Conservation (phyloP, 139 green algal genomes). For the Yamagishiella unicocca region DNA sequence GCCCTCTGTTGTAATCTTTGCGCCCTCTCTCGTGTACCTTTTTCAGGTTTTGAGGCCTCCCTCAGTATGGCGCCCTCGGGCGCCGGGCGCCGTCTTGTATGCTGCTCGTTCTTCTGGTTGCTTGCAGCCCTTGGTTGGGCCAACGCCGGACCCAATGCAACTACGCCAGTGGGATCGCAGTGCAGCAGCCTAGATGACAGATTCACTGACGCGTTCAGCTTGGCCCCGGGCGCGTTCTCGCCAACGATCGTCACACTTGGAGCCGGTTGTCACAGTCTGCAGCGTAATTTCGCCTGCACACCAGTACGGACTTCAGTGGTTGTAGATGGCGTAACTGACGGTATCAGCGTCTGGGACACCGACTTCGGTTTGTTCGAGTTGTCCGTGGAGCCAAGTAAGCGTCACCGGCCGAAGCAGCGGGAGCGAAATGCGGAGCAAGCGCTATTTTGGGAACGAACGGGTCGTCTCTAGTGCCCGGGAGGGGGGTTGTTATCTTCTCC, state of each 20-base stretch:
- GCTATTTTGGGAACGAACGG: no score
- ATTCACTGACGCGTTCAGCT: neutral
- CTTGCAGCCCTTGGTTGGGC: slow-evolving; percentile 11
- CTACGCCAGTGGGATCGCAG: neutral
- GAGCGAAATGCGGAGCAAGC: no score
- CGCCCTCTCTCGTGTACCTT: neutral
- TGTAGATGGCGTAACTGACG: neutral
- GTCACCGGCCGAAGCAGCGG: no score
- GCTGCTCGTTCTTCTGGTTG: neutral
- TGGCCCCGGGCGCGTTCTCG: no score
- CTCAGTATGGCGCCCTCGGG: slow-evolving; percentile 12
- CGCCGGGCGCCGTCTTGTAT: neutral
- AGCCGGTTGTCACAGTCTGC: slow-evolving; percentile 13
- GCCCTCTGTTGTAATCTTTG: no score
- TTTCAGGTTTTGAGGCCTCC: slow-evolving; percentile 16
- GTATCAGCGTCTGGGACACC: neutral
- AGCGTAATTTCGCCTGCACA: neutral
- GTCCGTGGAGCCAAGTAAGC: slow-evolving; percentile 19
- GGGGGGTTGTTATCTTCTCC: no score
- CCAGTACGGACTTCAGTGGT: neutral
- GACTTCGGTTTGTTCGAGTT: slow-evolving; percentile 26
- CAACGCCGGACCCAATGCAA: neutral
- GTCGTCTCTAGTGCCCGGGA: no score
- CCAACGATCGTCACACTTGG: neutral
- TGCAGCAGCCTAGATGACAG: neutral